Evolutionary conservation across 202 grass and related monocot species (phyloP), one percentile per base, ranked within the genome.

Genomic region (Saccharum hybrid): DNA sequence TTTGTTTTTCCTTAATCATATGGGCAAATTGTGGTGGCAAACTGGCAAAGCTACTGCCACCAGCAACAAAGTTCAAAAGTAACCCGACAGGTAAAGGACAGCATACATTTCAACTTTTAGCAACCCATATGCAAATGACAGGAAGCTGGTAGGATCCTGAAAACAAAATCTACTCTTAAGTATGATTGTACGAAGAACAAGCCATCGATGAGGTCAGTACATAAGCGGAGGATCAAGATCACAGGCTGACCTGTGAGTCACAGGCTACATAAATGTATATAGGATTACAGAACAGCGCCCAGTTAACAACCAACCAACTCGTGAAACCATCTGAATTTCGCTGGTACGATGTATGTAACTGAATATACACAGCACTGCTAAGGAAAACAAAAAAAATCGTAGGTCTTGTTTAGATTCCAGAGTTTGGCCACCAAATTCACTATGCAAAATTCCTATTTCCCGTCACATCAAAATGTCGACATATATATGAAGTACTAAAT

Each of bases 61-160:
- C 16, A n/a, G 0, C 52, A 57, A 57, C 52, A 8, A 19, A 21
- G 15, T 15, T 66, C 7, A 67, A 12, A 28, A 66, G 31, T 18
- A 73, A 82, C 18, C 46, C 11, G 12, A 14, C 37, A 77, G 64
- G 73, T 33, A 18, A 84, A 61, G 23, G 36, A 26, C 26, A 26
- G 26, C 26, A 26, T 26, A 26, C 26, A 26, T 26, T 26, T 26
- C 26, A 26, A 5, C 5, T 49, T 46, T 4, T 78, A 7, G 28
- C 19, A 46, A 37, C 39, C 14, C 2, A 71, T 3, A 15, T 71
- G 21, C n/a, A 26, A 16, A 18, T 72, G 43, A 8, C 23, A 72
- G n/a, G 67, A 70, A 13, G 39, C 10, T 70, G 19, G 42, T 49
- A 45, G 5, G 28, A 48, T 71, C 6, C 12, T 72, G 22, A 7